Base-by-base conservation (phyloP, 2,329 filamentous ascomycete species). In the Cadophora malorum region DNA sequence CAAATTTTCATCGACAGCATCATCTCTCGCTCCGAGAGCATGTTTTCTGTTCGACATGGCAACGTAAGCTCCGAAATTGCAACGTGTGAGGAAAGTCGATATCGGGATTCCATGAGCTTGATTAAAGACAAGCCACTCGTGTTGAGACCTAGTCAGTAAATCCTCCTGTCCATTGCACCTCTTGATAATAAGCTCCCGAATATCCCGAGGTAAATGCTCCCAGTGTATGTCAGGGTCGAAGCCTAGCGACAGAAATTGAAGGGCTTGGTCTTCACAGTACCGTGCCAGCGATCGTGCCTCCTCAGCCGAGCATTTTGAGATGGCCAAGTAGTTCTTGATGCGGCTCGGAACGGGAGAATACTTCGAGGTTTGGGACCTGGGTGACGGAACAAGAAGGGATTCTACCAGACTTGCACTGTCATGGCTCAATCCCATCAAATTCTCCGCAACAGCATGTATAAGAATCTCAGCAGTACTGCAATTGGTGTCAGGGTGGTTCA, bases 191-290 rank as follows among this genome's bases (percentile, higher is more conserved):
- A 82, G 73, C n/a, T 77, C 75, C 55, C 85, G 79, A 65, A 86
- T 80, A 8, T 80, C 77, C 19, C 79, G 73, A 3, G 84, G 83
- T 12, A 86, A 75, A 28, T 73, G 76, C 47, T 86, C 84, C 85
- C 85, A 87, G 35, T 84, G 78, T 10, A 79, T 79, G 64, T 86
- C 83, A 58, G 79, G 79, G 50, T 85, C 79, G 35, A 84, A 80
- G 0, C 83, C 83, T 28, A 86, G 74, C 60, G 82, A 84, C 4
- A 84, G 75, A 65, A 82, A 79, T 21, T 79, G 78, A 16, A 86
- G 74, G 1, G 84, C 74, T n/a, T 84, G 69, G 21, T 63, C 62
- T 33, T 72, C 67, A n/a, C 81, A 72, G 35, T 64, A 68, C 52
- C 25, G 49, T 25, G 68, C 64, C 49, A 71, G 55, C 78, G 61